phyloP scores from a whole-genome alignment of 1,284 basidiomycete genomes.

The Pseudozyma pruni region DNA sequence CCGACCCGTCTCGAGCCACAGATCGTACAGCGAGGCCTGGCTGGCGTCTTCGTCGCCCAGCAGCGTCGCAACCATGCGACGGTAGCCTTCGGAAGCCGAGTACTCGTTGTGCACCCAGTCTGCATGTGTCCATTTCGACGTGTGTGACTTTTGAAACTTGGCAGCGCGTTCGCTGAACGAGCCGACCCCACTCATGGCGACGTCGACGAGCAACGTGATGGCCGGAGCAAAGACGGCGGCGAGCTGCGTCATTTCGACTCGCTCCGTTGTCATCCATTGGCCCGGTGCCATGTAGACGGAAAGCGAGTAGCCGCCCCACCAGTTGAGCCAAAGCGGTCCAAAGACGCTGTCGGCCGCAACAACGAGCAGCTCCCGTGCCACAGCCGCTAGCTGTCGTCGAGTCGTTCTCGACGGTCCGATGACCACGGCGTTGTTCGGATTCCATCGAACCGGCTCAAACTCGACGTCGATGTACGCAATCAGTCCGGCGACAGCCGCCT shows the following conservation, averaged over 20 bases:
- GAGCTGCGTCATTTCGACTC: conserved; percentile 41
- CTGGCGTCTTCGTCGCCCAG: conserved; percentile 26
- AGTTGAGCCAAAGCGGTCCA: conserved; percentile 40
- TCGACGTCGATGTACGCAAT: conserved; percentile 39
- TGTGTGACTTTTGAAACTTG: conserved; percentile 21
- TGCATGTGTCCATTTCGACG: conserved; percentile 29
- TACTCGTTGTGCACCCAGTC: conserved; percentile 46
- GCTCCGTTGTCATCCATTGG: conserved; percentile 37
- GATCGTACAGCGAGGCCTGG: conserved; percentile 29
- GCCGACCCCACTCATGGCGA: conserved; percentile 10
- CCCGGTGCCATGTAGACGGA: conserved; percentile 29
- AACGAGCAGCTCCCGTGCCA: conserved; percentile 24
- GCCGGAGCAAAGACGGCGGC: conserved; percentile 38
- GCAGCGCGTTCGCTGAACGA: conserved; percentile 27
- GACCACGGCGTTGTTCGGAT: conserved; percentile 33
- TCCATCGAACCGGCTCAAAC: conserved; percentile 28
- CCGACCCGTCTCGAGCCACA: conserved; percentile 18
- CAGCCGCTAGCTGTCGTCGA: conserved; percentile 6
- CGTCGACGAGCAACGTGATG: conserved; percentile 32
- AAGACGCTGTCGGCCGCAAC: conserved; percentile 27
- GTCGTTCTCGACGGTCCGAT: conserved; percentile 27
- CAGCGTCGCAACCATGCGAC: conserved; percentile 33
- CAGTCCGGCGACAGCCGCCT: conserved; percentile 24
- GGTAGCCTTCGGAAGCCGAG: conserved; percentile 43
- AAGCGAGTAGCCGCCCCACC: conserved; percentile 47